phyloP scores from a whole-genome alignment of 164 flowering plant species.

The Berberis thunbergii region DNA sequence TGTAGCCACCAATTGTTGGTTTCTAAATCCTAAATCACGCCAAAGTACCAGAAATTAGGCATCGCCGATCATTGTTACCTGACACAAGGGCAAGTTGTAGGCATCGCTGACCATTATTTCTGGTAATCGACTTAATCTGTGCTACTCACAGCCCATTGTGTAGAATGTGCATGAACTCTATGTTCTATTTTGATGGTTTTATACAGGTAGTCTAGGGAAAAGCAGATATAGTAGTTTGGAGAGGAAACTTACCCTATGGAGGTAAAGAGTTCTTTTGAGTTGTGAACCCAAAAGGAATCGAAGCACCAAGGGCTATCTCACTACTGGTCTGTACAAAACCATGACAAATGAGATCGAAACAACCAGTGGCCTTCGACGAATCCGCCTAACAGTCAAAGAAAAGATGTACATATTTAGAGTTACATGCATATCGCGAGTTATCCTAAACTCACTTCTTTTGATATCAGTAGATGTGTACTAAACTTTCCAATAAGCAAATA shows the following conservation, averaged over 20 bases:
- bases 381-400: background rate
- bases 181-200: no score
- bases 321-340: slow-evolving; percentile 1
- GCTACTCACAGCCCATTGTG: no score
- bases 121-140: no score
- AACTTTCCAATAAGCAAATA: background rate
- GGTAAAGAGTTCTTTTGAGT: background rate
- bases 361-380: background rate
- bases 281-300: background rate
- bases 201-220: background rate
- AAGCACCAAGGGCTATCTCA: background rate
- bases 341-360: background rate
- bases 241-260: background rate
- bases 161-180: no score
- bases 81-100: background rate
- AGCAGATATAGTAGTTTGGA: background rate
- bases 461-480: background rate
- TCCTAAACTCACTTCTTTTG: background rate
- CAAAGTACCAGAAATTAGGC: background rate
- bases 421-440: background rate
- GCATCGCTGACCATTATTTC: no score
- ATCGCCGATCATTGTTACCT: no score
- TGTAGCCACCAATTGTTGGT: background rate
- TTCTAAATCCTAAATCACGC: background rate
- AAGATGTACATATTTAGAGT: background rate